phyloP scores from a whole-genome alignment of 1,284 basidiomycete species.

The Leccinum ambiguum region DNA sequence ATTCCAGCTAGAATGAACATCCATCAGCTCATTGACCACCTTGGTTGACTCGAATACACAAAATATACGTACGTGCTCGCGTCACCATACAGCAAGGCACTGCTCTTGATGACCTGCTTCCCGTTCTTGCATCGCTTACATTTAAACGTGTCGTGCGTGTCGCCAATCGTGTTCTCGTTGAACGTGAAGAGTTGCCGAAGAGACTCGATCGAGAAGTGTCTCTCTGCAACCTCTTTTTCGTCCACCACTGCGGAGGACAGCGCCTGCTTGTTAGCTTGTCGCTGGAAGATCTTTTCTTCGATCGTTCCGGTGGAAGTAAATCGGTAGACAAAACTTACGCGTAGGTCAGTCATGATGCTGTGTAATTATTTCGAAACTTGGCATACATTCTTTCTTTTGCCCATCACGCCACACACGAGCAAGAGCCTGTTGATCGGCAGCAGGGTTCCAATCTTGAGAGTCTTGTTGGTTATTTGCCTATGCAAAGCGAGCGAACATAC shows the following conservation, averaged over 20 bases:
- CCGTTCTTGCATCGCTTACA: conserved; percentile 94
- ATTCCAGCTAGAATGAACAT: conserved; percentile 76
- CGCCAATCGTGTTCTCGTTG: conserved; percentile 85
- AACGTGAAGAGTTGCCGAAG: conserved; percentile 92
- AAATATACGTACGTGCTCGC: conserved; percentile 83
- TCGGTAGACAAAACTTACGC: accelerated
- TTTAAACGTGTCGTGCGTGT: conserved; percentile 98
- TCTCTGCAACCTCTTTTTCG: conserved; percentile 93
- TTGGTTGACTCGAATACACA: not conserved
- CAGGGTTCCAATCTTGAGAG: conserved; percentile 92
- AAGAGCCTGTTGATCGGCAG: conserved; percentile 96
- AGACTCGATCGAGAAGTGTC: conserved; percentile 92
- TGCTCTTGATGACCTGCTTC: conserved; percentile 80
- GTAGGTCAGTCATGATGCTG: no score
- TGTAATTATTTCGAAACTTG: no score
- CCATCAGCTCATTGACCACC: conserved; percentile 7
- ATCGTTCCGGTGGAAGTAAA: conserved; percentile 60
- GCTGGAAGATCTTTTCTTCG: conserved; percentile 93
- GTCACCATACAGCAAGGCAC: conserved; percentile 93
- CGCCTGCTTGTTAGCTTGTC: conserved; percentile 95
- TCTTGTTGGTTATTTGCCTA: conserved; percentile 1
- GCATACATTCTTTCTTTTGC: conserved; percentile 74
- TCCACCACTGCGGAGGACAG: conserved; percentile 97
- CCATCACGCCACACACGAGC: conserved; percentile 99
- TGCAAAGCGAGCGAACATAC: not conserved